Conservation (phyloP, 805 yeast genomes). For the Wickerhamomyces pijperi region DNA sequence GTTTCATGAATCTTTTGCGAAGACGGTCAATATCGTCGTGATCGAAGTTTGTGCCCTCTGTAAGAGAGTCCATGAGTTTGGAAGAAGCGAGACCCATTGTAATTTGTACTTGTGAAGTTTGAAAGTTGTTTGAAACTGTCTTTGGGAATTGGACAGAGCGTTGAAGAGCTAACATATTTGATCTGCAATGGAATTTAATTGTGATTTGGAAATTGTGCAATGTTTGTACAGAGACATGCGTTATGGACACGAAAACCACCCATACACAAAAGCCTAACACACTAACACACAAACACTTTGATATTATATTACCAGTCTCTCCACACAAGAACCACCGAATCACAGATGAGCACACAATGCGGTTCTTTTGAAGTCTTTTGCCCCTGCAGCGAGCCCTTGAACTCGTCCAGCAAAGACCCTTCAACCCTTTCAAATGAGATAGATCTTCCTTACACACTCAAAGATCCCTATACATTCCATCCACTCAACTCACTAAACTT, state of each 20-base stretch:
- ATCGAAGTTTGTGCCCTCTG: slow-evolving; percentile 80
- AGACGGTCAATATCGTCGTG: slow-evolving; percentile 86
- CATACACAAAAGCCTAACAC: no score
- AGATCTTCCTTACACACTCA: slow-evolving; percentile 15
- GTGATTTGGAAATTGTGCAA: no score
- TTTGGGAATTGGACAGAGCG: no score
- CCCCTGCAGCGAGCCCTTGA: slow-evolving; percentile 17
- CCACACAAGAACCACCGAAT: no score
- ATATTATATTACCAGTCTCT: no score
- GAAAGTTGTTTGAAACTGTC: no score
- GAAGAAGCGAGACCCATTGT: slow-evolving; percentile 49
- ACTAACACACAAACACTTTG: no score
- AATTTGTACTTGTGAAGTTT: background rate
- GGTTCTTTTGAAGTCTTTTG: slow-evolving; percentile 11
- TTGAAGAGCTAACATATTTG: no score
- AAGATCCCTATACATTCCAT: slow-evolving; percentile 11
- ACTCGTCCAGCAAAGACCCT: background rate
- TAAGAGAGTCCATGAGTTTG: slow-evolving; percentile 51
- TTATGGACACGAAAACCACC: no score
- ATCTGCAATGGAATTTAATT: no score
- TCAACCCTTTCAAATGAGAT: slow-evolving; percentile 5
- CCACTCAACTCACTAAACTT: slow-evolving; percentile 10
- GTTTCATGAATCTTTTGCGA: slow-evolving; percentile 86
- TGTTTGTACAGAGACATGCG: no score
- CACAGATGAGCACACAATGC: background rate